Conservation (phyloP, 768 basidiomycete genomes). For the Tulasnella sp. region DNA sequence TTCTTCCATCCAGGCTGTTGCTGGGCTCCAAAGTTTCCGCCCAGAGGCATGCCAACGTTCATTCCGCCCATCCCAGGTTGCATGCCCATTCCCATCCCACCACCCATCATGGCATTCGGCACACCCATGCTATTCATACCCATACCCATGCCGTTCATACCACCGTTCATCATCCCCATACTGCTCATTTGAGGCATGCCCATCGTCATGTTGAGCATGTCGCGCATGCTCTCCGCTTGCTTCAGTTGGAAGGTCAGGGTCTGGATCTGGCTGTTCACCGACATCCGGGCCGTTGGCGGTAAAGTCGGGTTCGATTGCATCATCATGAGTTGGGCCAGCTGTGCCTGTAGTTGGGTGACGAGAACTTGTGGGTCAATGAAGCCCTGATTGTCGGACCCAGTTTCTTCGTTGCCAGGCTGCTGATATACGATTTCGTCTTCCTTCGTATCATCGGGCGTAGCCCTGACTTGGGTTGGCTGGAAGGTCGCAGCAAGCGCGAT, state of each 20-base stretch:
- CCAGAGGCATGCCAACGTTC: background rate
- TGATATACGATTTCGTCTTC: conserved; percentile 58
- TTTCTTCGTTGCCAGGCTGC: conserved; percentile 41
- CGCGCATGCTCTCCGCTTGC: conserved; percentile 43
- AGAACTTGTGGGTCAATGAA: conserved; percentile 17
- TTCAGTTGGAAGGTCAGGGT: conserved; percentile 67
- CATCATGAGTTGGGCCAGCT: conserved; percentile 64
- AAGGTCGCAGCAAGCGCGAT: too few species aligned
- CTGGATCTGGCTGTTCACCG: conserved; percentile 72
- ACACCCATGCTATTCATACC: conserved; percentile 7
- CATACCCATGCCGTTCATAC: conserved; percentile 4
- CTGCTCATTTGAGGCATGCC: conserved; percentile 16
- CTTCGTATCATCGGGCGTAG: conserved; percentile 10
- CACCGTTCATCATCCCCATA: conserved; percentile 19
- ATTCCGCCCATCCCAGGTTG: background rate
- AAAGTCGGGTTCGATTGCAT: conserved; percentile 71
- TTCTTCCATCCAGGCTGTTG: conserved; percentile 18
- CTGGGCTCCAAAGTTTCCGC: background rate
- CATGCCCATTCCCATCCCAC: background rate
- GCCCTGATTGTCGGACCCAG: conserved; percentile 48
- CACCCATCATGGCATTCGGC: too few species aligned
- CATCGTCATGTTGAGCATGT: conserved; percentile 41
- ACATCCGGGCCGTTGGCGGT: conserved; percentile 58
- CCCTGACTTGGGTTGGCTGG: background rate
- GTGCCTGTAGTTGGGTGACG: conserved; percentile 73